Conservation (phyloP, 371 early-diverging fungal genomes). For the Homolaphlyctis polyrhiza region DNA sequence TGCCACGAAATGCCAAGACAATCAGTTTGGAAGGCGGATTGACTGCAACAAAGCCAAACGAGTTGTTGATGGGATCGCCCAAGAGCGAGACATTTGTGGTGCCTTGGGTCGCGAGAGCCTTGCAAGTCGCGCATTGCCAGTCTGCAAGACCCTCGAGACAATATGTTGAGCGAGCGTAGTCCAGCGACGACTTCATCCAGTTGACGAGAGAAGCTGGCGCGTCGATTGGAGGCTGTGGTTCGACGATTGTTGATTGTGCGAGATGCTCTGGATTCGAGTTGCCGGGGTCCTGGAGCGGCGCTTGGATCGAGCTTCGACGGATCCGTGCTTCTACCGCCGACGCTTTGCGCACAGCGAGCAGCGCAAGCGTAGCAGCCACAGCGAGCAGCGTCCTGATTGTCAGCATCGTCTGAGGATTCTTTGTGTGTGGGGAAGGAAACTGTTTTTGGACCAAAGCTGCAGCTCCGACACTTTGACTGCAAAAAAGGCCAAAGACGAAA, state of each 20-base stretch:
- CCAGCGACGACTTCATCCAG: neutral
- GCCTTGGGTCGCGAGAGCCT: neutral
- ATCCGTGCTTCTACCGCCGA: too few relatives aligned
- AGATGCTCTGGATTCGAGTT: too few relatives aligned
- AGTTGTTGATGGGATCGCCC: neutral
- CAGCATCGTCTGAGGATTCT: neutral
- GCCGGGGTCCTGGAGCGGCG: too few relatives aligned
- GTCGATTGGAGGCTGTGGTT: neutral
- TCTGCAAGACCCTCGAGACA: neutral
- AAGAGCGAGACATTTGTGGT: neutral
- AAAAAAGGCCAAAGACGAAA: too few relatives aligned
- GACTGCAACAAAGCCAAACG: conserved; percentile 10
- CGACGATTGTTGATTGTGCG: neutral
- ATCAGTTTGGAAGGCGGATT: conserved; percentile 7
- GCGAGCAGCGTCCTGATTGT: too few relatives aligned
- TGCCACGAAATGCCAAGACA: conserved; percentile 22
- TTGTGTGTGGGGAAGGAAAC: neutral
- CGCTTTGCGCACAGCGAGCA: too few relatives aligned
- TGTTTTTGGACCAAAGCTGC: too few relatives aligned
- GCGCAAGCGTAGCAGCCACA: too few relatives aligned
- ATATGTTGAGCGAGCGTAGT: conserved; percentile 1
- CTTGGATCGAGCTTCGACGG: too few relatives aligned
- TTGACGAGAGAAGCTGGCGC: neutral
- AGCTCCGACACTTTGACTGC: too few relatives aligned
- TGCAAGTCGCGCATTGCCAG: neutral